phyloP scores from a whole-genome alignment of 164 flowering plant species.

The Vitis cinerea region DNA sequence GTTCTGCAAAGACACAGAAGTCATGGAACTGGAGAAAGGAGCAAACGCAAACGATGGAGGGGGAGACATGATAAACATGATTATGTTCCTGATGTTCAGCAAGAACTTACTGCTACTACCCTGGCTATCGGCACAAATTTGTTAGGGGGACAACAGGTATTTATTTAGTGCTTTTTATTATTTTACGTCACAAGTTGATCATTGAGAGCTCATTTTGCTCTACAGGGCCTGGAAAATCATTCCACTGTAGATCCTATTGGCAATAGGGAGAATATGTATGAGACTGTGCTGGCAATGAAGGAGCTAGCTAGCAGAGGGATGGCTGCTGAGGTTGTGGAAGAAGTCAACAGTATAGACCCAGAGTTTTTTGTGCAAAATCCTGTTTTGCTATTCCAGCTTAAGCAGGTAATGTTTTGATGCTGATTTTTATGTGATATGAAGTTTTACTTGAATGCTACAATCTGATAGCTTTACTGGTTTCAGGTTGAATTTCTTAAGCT shows the following conservation, averaged over 20 bases:
- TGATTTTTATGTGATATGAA: background rate
- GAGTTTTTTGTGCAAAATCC: conserved; percentile 76
- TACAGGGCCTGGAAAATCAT: conserved; percentile 40
- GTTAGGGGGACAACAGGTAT: conserved; percentile 37
- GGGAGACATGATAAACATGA: conserved; percentile 62
- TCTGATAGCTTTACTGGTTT: conserved; percentile 15
- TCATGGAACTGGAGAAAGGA: conserved; percentile 55
- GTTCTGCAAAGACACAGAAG: conserved; percentile 48
- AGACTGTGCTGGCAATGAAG: conserved; percentile 72
- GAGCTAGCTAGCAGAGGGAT: conserved; percentile 78
- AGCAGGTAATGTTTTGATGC: conserved; percentile 56
- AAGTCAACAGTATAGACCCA: conserved; percentile 73
- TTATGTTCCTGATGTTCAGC: conserved; percentile 28
- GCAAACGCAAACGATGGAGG: conserved; percentile 89
- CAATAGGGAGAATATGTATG: conserved; percentile 54
- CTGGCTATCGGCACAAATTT: conserved; percentile 6
- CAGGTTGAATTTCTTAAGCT: conserved; percentile 96
- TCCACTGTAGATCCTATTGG: conserved; percentile 13
- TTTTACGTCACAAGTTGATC: conserved; percentile 1
- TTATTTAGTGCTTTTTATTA: background rate
- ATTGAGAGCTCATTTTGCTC: conserved; percentile 3
- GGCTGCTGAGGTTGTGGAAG: conserved; percentile 90
- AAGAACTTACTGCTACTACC: conserved; percentile 21
- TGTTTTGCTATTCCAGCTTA: conserved; percentile 72
- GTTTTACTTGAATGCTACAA: background rate